Evolutionary conservation across 108 stramenopile species (phyloP).

Genomic region (Pseudonitzschia multiseries): DNA sequence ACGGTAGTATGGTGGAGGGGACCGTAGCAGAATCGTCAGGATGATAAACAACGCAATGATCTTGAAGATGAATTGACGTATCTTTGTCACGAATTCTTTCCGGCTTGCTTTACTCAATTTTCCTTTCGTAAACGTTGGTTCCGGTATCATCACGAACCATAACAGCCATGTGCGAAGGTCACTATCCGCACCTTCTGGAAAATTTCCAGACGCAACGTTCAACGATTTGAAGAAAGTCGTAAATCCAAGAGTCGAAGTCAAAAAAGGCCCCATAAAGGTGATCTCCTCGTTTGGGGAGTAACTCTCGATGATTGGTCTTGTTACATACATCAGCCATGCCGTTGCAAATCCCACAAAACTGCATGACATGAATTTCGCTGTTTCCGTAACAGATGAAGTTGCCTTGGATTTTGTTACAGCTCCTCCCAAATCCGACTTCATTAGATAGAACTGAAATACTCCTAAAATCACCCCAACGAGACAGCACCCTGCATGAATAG

Average conservation of each 20-base stretch:
- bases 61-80: constrained; percentile 10
- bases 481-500: not conserved
- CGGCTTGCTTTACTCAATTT: constrained; percentile 14
- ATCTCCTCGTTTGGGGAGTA: not conserved
- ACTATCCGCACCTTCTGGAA: constrained; percentile 27
- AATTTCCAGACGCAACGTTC: constrained; percentile 24
- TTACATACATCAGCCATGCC: not conserved
- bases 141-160: constrained; percentile 39
- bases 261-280: constrained; percentile 27
- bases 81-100: constrained; percentile 1
- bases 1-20: not conserved
- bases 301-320: not conserved
- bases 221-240: constrained; percentile 33
- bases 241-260: constrained; percentile 36
- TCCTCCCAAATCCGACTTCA: not conserved
- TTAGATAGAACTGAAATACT: not conserved
- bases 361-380: not conserved
- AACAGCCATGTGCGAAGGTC: constrained; percentile 22
- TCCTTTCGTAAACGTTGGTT: constrained; percentile 37
- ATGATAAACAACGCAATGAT: constrained; percentile 13
- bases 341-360: not conserved
- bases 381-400: too few relatives aligned
- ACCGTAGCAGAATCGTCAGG: constrained; percentile 15
- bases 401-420: not conserved
- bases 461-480: not conserved